A percentile compares a stretch with the other conserved stretches of the same genome.
Evolutionary conservation across 331 rosid genomes (phyloP).

Genomic region (Saraca asoca): DNA sequence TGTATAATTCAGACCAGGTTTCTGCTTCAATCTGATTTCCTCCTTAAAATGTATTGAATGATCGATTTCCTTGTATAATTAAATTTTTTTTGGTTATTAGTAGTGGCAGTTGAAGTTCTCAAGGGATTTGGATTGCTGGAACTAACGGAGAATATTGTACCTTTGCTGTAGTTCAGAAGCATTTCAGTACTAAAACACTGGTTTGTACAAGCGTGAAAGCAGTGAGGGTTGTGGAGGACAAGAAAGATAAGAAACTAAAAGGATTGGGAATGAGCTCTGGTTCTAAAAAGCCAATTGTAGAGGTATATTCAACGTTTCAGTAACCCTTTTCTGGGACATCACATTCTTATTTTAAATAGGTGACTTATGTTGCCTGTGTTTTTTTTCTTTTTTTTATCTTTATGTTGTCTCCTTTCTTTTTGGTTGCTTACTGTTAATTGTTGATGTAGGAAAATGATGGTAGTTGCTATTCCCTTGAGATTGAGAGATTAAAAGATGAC

Average conservation of each 20-base stretch:
- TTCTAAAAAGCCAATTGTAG: constrained; percentile 36
- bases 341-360: background rate
- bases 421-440: constrained; percentile 30
- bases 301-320: constrained; percentile 44
- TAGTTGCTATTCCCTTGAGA: constrained; percentile 48
- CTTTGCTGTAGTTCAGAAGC: constrained; percentile 55
- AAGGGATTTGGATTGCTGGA: constrained; percentile 27
- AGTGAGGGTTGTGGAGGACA: constrained; percentile 40
- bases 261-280: constrained; percentile 39
- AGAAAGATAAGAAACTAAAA: constrained; percentile 43
- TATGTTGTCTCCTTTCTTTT: background rate
- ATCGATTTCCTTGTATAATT: background rate
- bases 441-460: constrained; percentile 50
- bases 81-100: background rate
- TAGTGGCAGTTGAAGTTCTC: background rate
- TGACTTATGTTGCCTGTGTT: constrained; percentile 13
- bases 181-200: constrained; percentile 43
- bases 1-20: constrained; percentile 46
- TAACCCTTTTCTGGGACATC: no score
- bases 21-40: background rate
- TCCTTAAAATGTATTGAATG: background rate
- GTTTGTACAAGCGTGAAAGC: constrained; percentile 40
- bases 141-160: constrained; percentile 41
- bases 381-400: background rate
- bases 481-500: constrained; percentile 64